Evolutionary conservation across 192 early-diverging fungal species (phyloP).

Genomic region (Mortierella claussenii): DNA sequence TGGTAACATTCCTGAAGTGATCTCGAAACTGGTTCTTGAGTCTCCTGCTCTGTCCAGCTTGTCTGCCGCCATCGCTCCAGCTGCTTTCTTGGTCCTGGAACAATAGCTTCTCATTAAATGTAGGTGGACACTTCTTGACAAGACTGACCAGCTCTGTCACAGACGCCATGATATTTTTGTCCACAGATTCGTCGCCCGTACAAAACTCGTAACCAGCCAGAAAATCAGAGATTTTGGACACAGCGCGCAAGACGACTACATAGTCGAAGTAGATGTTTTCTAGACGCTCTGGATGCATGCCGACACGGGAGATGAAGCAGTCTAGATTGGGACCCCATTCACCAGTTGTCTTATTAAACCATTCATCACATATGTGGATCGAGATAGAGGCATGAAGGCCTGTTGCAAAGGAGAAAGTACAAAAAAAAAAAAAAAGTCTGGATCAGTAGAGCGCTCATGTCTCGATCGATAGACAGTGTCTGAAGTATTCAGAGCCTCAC

Average conservation of each 20-base stretch:
- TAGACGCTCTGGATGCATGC: constrained; percentile 88
- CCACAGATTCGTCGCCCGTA: constrained; percentile 70
- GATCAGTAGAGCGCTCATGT: background rate
- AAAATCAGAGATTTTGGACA: constrained; percentile 85
- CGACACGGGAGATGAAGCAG: constrained; percentile 92
- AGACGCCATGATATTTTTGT: constrained; percentile 61
- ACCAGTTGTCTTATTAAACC: constrained; percentile 87
- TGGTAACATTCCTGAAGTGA: constrained; percentile 94
- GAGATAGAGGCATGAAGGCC: constrained; percentile 97
- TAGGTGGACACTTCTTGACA: constrained; percentile 73
- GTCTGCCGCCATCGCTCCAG: too few relatives aligned
- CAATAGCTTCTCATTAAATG: constrained; percentile 92
- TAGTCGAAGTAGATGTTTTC: constrained; percentile 98
- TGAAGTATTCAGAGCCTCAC: too few relatives aligned
- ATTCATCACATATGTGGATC: constrained; percentile 96
- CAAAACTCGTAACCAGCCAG: constrained; percentile 80
- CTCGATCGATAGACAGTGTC: too few relatives aligned
- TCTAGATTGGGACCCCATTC: constrained; percentile 90
- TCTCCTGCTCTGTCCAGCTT: constrained; percentile 40
- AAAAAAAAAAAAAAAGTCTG: background rate
- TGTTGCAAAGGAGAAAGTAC: background rate
- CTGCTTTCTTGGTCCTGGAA: constrained; percentile 63
- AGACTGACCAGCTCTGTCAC: constrained; percentile 67
- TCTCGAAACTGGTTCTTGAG: constrained; percentile 90
- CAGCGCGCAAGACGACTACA: constrained; percentile 84